A percentile compares a stretch with the other conserved stretches of the same genome.
These are phyloP conservation scores for Annulohypoxylon bovei DNA, from an alignment of 495 filamentous ascomycete genomes.

Conservation along the genomic window DNA sequence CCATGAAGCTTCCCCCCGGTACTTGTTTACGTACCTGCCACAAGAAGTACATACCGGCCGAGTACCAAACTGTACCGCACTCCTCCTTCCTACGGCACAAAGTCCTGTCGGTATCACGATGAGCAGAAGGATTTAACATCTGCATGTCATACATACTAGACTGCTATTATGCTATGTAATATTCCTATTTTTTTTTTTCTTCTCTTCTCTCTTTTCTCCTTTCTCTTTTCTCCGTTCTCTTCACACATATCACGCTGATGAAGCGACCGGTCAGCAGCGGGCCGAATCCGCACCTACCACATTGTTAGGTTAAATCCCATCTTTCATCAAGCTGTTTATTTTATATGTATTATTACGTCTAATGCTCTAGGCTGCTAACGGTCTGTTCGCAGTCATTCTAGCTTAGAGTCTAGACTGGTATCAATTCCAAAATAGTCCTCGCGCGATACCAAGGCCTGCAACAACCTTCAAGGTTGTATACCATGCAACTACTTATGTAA, in stretches of 20 bases:
- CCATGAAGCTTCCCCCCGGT: neutral
- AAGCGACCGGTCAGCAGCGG: slow-evolving; percentile 14
- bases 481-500: slow-evolving; percentile 15
- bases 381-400: neutral
- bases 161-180: neutral
- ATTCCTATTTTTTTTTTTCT: slow-evolving; percentile 1
- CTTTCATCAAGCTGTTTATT: slow-evolving; percentile 19
- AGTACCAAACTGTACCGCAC: slow-evolving; percentile 7
- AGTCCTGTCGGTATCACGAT: slow-evolving; percentile 34
- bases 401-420: neutral
- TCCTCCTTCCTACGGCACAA: slow-evolving; percentile 8
- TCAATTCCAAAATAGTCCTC: slow-evolving; percentile 15
- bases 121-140: slow-evolving; percentile 28
- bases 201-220: slow-evolving; percentile 9
- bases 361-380: neutral
- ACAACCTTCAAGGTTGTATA: slow-evolving; percentile 17
- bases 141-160: slow-evolving; percentile 30
- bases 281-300: slow-evolving; percentile 22
- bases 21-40: neutral
- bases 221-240: neutral
- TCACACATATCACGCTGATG: neutral
- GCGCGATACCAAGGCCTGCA: slow-evolving; percentile 27
- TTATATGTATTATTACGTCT: neutral
- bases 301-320: slow-evolving; percentile 25
- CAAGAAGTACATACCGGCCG: neutral